A percentile compares a stretch with the other conserved stretches of the same genome.
These are phyloP conservation scores for Pythium dissimile DNA, from an alignment of 352 stramenopile species.

Conservation along the genomic window DNA sequence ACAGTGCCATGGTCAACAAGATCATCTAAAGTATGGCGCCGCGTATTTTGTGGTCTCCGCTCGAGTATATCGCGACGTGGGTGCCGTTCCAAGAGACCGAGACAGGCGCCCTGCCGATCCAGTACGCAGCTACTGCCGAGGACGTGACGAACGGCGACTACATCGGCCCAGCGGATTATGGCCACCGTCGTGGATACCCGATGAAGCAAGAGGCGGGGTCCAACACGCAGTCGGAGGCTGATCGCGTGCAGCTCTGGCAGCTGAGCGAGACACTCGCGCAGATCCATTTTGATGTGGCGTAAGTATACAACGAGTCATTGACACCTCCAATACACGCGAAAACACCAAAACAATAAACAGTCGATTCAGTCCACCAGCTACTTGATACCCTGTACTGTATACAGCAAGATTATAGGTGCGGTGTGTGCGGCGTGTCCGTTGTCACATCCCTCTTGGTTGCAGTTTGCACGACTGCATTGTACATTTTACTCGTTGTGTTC, in stretches of 20 bases:
- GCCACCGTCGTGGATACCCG: not conserved
- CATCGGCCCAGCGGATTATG: conserved; percentile 3
- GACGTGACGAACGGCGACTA: conserved; percentile 24
- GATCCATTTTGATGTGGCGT: too few relatives aligned
- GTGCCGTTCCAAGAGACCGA: conserved; percentile 19
- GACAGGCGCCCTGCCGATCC: conserved; percentile 33
- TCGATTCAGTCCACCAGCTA: too few relatives aligned
- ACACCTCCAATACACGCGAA: too few relatives aligned
- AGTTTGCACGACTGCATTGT: too few relatives aligned
- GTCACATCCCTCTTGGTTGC: too few relatives aligned
- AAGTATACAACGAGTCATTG: too few relatives aligned
- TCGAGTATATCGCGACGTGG: conserved; percentile 1
- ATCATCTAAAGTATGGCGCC: conserved; percentile 10
- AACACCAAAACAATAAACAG: too few relatives aligned
- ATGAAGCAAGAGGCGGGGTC: conserved; percentile 14
- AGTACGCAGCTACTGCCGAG: conserved; percentile 31
- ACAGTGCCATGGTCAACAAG: conserved; percentile 9
- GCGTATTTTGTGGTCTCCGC: not conserved
- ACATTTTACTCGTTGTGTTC: too few relatives aligned
- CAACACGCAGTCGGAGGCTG: conserved; percentile 8
- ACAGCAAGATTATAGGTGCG: too few relatives aligned
- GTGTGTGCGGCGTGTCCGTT: too few relatives aligned
- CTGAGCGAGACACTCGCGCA: conserved; percentile 6
- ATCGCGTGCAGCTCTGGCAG: conserved; percentile 1
- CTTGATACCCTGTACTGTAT: too few relatives aligned